A percentile compares a stretch with the other conserved stretches of the same genome.
Evolutionary conservation across 805 yeast species (phyloP).

Genomic region (Metschnikowia cubensis): DNA sequence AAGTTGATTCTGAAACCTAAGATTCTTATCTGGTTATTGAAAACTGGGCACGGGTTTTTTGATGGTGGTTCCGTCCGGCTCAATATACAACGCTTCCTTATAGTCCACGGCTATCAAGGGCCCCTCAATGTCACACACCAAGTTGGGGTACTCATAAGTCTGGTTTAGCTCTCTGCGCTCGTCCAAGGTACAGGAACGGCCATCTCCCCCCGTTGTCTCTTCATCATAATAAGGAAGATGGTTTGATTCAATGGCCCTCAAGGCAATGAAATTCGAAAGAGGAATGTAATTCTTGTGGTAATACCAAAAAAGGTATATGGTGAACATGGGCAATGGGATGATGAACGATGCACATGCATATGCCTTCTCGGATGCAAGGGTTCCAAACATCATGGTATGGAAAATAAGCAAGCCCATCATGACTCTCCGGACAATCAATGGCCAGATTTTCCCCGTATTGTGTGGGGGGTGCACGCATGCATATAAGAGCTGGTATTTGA

Average conservation of each 20-base stretch:
- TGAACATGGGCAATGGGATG: constrained; percentile 70
- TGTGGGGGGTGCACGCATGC: constrained; percentile 95
- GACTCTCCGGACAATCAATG: constrained; percentile 77
- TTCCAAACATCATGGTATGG: constrained; percentile 91
- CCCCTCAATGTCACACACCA: constrained; percentile 70
- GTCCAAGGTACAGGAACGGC: constrained; percentile 57
- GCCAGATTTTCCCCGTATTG: constrained; percentile 97
- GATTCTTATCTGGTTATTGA: constrained; percentile 1
- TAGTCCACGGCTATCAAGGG: constrained; percentile 78
- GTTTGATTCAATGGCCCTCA: constrained; percentile 65
- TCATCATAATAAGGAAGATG: constrained; percentile 22
- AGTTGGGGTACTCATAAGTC: constrained; percentile 73
- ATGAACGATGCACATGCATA: constrained; percentile 68
- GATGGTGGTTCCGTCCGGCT: constrained; percentile 27
- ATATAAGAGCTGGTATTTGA: constrained; percentile 84
- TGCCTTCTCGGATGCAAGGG: constrained; percentile 77
- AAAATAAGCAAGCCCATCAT: constrained; percentile 76
- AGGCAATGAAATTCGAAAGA: constrained; percentile 77
- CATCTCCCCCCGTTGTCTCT: background rate
- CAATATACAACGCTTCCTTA: constrained; percentile 28
- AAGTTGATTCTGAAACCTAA: background rate
- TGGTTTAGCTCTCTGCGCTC: constrained; percentile 70
- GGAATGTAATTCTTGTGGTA: constrained; percentile 82
- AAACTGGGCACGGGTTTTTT: constrained; percentile 19
- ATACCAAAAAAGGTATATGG: constrained; percentile 66